phyloP scores from a whole-genome alignment of 2,329 filamentous ascomycete genomes.

The Calonectria pteridis region DNA sequence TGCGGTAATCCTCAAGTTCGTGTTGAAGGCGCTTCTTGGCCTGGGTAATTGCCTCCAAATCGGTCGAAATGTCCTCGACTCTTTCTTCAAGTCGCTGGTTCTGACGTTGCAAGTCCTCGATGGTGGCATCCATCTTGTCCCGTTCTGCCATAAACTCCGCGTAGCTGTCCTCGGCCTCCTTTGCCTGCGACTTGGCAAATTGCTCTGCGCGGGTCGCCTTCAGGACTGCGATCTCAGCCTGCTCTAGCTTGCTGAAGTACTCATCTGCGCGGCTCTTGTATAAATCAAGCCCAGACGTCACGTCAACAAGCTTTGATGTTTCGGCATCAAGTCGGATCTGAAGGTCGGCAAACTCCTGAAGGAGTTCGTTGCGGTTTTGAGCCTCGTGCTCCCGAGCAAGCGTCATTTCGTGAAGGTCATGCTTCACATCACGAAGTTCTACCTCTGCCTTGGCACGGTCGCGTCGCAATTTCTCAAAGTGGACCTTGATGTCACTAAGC shows the following conservation, averaged over 20 bases:
- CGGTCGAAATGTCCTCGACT: conserved; percentile 90
- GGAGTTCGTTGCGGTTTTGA: conserved; percentile 86
- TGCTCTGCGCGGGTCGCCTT: conserved; percentile 93
- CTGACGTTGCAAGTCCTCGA: conserved; percentile 92
- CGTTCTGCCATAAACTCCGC: conserved; percentile 92
- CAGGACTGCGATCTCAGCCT: conserved; percentile 94
- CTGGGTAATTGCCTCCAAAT: conserved; percentile 86
- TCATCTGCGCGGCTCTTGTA: conserved; percentile 96
- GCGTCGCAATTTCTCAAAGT: conserved; percentile 89
- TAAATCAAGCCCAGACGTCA: conserved; percentile 84
- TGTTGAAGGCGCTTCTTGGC: conserved; percentile 95
- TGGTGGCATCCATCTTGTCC: conserved; percentile 86
- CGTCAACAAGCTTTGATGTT: conserved; percentile 85
- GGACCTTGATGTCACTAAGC: conserved; percentile 85
- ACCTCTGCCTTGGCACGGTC: conserved; percentile 84
- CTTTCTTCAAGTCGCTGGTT: conserved; percentile 92
- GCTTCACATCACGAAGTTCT: conserved; percentile 85
- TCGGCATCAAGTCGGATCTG: conserved; percentile 95
- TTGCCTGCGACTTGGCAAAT: conserved; percentile 90
- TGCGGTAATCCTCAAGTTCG: conserved; percentile 97
- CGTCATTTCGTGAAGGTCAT: conserved; percentile 85
- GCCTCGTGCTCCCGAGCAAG: conserved; percentile 87
- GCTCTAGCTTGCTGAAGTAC: conserved; percentile 97
- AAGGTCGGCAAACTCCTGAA: conserved; percentile 92
- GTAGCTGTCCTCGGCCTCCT: conserved; percentile 91